These are phyloP conservation scores for Phytophthora meadii DNA, from an alignment of 352 stramenopile genomes.

Conservation along the genomic window DNA sequence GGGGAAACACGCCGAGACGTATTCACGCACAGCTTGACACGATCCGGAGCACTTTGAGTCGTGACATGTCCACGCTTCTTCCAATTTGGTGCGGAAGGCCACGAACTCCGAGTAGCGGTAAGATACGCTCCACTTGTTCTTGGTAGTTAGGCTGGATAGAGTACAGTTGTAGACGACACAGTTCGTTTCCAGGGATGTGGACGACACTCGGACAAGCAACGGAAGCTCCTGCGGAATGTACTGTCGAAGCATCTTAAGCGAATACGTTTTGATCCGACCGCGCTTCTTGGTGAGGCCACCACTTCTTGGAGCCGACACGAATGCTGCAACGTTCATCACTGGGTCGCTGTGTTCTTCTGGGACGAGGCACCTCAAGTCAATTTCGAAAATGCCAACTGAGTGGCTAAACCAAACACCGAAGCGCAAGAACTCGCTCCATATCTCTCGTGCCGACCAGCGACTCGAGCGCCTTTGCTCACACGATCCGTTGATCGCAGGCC, in stretches of 20 bases:
- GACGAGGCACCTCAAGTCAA: slow-evolving; percentile 14
- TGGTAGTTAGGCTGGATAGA: slow-evolving; percentile 53
- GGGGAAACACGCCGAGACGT: slow-evolving; percentile 63
- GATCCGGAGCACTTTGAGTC: slow-evolving; percentile 64
- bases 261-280: slow-evolving; percentile 47
- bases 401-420: slow-evolving; percentile 10
- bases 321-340: slow-evolving; percentile 36
- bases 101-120: slow-evolving; percentile 76
- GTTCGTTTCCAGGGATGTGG: slow-evolving; percentile 40
- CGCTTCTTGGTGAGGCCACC: slow-evolving; percentile 26
- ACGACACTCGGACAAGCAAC: slow-evolving; percentile 50
- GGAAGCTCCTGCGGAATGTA: slow-evolving; percentile 54
- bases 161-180: slow-evolving; percentile 62
- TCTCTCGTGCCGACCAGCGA: slow-evolving; percentile 32
- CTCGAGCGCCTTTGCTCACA: slow-evolving; percentile 26
- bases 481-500: slow-evolving; percentile 34
- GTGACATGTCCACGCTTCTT: slow-evolving; percentile 63
- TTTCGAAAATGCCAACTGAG: slow-evolving; percentile 18
- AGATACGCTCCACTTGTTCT: slow-evolving; percentile 57
- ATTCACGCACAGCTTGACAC: slow-evolving; percentile 76
- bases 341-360: slow-evolving; percentile 10
- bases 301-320: slow-evolving; percentile 21
- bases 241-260: slow-evolving; percentile 53
- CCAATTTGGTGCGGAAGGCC: slow-evolving; percentile 55
- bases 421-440: slow-evolving; percentile 6